Evolutionary conservation across 2,329 filamentous ascomycete genomes (phyloP).

Genomic region (Sporothrix inflata): DNA sequence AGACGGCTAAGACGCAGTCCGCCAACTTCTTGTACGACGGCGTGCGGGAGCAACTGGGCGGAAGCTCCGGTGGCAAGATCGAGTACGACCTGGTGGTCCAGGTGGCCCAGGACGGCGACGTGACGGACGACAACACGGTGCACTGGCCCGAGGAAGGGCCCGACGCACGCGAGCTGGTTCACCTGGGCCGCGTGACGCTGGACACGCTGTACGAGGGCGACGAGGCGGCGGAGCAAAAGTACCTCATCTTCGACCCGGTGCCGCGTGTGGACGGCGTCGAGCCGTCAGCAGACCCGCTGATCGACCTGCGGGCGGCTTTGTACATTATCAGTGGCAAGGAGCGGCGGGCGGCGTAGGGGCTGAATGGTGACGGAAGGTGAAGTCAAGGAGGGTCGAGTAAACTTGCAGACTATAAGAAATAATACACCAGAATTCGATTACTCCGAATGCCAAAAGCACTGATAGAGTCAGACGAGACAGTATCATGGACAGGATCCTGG

Average conservation of each 20-base stretch:
- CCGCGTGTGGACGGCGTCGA: slow-evolving; percentile 60
- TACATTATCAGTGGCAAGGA: slow-evolving; percentile 60
- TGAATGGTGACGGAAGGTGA: not conserved
- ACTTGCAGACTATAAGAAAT: not conserved
- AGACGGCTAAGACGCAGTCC: slow-evolving; percentile 44
- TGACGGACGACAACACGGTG: slow-evolving; percentile 37
- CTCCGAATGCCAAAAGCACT: too few species aligned
- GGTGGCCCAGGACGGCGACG: slow-evolving; percentile 42
- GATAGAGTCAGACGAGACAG: not conserved
- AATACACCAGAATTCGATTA: not conserved
- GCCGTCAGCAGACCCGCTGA: slow-evolving; percentile 56
- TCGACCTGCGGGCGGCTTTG: slow-evolving; percentile 58
- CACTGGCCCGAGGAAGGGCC: slow-evolving; percentile 61
- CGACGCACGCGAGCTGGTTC: slow-evolving; percentile 52
- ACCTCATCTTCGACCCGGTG: slow-evolving; percentile 61
- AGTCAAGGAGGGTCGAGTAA: not conserved
- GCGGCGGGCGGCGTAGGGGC: slow-evolving; percentile 48
- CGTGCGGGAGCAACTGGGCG: slow-evolving; percentile 43
- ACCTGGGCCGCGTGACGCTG: slow-evolving; percentile 54
- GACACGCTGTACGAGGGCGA: slow-evolving; percentile 44
- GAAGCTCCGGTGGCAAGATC: slow-evolving; percentile 38
- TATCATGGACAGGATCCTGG: not conserved
- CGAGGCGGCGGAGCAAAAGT: slow-evolving; percentile 52
- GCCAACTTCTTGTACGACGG: slow-evolving; percentile 55
- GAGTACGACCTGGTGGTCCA: slow-evolving; percentile 55